Conservation (phyloP, 306 rosid genomes). For the Oxytropis ochrocephala region DNA sequence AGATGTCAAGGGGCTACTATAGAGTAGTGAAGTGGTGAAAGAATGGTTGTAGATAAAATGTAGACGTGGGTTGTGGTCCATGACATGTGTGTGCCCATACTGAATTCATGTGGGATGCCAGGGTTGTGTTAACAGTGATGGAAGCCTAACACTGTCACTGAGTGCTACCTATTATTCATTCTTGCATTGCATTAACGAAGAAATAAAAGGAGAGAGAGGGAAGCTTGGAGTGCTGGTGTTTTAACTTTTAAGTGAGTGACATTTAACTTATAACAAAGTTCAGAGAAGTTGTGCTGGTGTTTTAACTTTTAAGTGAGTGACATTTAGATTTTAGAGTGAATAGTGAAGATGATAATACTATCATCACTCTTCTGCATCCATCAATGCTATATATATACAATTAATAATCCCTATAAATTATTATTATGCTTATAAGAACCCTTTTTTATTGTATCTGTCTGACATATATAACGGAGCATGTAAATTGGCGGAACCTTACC, state of each 20-base stretch:
- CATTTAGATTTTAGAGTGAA: no score
- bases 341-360: no score
- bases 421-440: no score
- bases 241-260: no score
- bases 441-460: no score
- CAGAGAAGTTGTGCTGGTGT: conserved; percentile 11
- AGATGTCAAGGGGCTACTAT: conserved; percentile 16
- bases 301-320: not conserved
- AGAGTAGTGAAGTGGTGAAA: conserved; percentile 20
- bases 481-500: no score
- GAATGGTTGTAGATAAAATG: conserved; percentile 23
- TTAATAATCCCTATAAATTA: no score
- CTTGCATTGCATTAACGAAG: not conserved
- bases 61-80: conserved; percentile 40
- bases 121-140: conserved; percentile 9
- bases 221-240: conserved; percentile 11
- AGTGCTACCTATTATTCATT: conserved; percentile 12
- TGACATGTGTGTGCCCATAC: conserved; percentile 33
- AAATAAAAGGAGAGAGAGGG: not conserved
- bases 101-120: conserved; percentile 30
- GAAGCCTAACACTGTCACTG: not conserved
- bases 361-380: no score
- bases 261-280: no score
- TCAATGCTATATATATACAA: no score
- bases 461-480: no score